Conservation (phyloP, 73 alveolate species). For the Tetrahymena thermophila region DNA sequence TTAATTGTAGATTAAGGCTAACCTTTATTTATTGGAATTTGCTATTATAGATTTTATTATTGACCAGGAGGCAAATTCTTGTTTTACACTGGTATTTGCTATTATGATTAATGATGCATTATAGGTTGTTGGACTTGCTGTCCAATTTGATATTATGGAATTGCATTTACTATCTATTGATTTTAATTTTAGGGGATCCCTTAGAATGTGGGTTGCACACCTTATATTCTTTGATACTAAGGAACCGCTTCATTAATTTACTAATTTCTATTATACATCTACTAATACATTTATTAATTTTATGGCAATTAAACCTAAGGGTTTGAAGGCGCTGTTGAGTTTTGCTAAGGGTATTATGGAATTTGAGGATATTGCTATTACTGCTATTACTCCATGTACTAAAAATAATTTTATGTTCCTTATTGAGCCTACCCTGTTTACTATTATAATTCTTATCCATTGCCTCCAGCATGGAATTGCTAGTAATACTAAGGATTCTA, state of each 20-base stretch:
- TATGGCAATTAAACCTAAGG: not conserved
- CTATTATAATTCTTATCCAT: not conserved
- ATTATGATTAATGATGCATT: not conserved
- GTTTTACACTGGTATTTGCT: not conserved
- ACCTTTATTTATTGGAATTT: not conserved
- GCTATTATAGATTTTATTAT: not conserved
- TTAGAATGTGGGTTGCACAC: not conserved
- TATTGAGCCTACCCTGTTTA: not conserved
- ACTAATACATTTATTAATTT: not conserved
- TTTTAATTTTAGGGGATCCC: not conserved
- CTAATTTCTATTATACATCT: not conserved
- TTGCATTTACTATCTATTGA: not conserved
- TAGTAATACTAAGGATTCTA: not conserved
- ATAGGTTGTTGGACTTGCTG: not conserved
- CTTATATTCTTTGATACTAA: not conserved
- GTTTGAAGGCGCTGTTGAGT: not conserved
- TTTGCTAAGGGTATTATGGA: not conserved
- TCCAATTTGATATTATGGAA: not conserved
- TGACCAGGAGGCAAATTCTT: not conserved
- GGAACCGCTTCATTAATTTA: not conserved
- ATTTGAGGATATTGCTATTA: not conserved
- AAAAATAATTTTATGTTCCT: not conserved
- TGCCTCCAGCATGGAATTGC: not conserved
- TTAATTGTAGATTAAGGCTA: not conserved
- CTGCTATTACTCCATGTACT: not conserved